A percentile compares a stretch with the other conserved stretches of the same genome.
These are phyloP conservation scores for Dothistroma septosporum DNA, from an alignment of 2,329 filamentous ascomycete genomes.

Conservation along the genomic window DNA sequence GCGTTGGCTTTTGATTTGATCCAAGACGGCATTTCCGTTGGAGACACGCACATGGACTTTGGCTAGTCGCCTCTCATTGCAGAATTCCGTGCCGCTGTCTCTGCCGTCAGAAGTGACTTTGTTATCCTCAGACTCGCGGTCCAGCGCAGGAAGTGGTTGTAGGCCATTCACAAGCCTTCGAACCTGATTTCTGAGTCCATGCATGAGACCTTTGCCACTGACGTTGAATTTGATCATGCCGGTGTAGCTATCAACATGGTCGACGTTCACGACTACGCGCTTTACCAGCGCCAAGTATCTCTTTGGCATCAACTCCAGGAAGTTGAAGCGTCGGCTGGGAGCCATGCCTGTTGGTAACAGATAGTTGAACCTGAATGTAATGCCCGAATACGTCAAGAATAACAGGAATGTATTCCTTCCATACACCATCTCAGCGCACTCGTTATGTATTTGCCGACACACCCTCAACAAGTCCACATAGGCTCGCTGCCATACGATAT, in stretches of 20 bases:
- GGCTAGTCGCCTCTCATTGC: constrained; percentile 15
- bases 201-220: constrained; percentile 42
- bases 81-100: background rate
- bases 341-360: constrained; percentile 39
- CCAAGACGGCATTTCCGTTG: constrained; percentile 32
- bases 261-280: constrained; percentile 43
- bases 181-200: constrained; percentile 41
- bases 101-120: background rate
- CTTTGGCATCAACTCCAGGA: constrained; percentile 42
- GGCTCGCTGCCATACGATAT: constrained; percentile 43
- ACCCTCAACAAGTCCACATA: constrained; percentile 39
- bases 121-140: constrained; percentile 16
- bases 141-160: constrained; percentile 8
- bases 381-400: constrained; percentile 42
- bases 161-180: constrained; percentile 40
- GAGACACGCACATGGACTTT: constrained; percentile 28
- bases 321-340: constrained; percentile 38
- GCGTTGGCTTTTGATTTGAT: constrained; percentile 30
- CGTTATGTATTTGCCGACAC: constrained; percentile 42
- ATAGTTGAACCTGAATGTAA: constrained; percentile 45
- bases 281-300: constrained; percentile 41
- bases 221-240: constrained; percentile 52
- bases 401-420: constrained; percentile 45
- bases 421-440: constrained; percentile 46
- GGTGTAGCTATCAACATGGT: constrained; percentile 48